Conservation (phyloP, 2,329 filamentous ascomycete species). For the Hypoxylon sp. region DNA sequence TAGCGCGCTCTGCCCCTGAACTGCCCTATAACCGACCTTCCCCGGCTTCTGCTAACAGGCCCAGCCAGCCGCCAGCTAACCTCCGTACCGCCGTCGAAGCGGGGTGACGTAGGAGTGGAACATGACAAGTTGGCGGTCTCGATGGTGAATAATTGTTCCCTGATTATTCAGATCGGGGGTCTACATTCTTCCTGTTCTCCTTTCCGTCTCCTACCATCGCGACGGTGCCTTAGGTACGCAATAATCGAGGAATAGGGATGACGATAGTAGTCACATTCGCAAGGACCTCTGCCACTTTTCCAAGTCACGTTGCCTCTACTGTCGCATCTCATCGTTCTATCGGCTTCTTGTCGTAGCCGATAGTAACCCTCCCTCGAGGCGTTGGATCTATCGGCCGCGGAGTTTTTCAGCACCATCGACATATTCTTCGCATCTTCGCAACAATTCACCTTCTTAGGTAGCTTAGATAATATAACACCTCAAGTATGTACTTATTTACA, state of each 20-base stretch:
- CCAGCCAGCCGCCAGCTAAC: neutral
- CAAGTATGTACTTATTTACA: no score
- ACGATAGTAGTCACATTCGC: neutral
- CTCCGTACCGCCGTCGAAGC: constrained; percentile 15
- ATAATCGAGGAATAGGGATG: neutral
- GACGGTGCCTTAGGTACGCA: neutral
- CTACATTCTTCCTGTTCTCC: neutral
- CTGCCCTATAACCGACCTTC: constrained; percentile 1
- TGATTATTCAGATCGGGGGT: neutral
- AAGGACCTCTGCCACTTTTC: no score
- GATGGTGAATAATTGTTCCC: constrained; percentile 5
- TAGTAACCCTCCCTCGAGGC: neutral
- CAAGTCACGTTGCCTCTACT: neutral
- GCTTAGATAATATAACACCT: no score
- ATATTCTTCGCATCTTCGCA: no score
- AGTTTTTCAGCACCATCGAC: neutral
- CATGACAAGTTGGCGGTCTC: neutral
- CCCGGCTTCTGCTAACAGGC: constrained; percentile 1
- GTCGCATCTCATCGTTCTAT: neutral
- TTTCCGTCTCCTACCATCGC: no score
- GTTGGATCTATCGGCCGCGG: neutral
- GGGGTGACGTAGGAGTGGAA: constrained; percentile 2
- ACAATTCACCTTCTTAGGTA: no score
- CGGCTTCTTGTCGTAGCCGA: neutral
- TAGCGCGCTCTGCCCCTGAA: neutral